These are phyloP conservation scores for Quercus phellos DNA, from an alignment of 331 rosid genomes.

Conservation along the genomic window DNA sequence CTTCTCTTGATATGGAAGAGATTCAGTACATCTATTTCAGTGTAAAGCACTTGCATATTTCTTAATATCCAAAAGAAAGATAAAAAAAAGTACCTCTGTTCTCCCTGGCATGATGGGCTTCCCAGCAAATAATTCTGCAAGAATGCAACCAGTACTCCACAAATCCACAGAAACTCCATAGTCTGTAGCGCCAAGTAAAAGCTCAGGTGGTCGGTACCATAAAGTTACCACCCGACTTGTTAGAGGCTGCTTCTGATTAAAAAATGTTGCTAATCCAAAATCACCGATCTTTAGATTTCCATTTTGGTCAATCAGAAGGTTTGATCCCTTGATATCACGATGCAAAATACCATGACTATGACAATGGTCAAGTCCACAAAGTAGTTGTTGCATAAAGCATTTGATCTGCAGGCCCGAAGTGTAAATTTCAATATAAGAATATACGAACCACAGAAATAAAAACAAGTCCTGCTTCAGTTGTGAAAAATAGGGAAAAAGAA, in stretches of 20 bases:
- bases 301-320: conserved; percentile 60
- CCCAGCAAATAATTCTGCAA: conserved; percentile 76
- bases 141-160: conserved; percentile 95
- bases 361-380: conserved; percentile 79
- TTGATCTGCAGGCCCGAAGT: conserved; percentile 47
- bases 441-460: not conserved
- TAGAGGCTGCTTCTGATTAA: conserved; percentile 55
- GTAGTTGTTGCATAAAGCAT: conserved; percentile 82
- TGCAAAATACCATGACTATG: conserved; percentile 78
- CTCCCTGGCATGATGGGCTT: conserved; percentile 90
- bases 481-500: not conserved
- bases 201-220: conserved; percentile 95
- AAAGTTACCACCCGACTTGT: conserved; percentile 89
- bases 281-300: conserved; percentile 82
- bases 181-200: conserved; percentile 72
- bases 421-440: not conserved
- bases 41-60: not conserved
- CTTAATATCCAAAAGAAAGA: conserved; percentile 1
- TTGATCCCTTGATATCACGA: conserved; percentile 88
- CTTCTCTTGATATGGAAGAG: not conserved
- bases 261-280: conserved; percentile 75
- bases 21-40: conserved; percentile 15
- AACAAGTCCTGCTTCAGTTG: not conserved
- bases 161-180: conserved; percentile 78
- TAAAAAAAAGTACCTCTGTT: conserved; percentile 62